Base-by-base conservation (phyloP, 345 rosid species). In the Rubroshorea leprosula region DNA sequence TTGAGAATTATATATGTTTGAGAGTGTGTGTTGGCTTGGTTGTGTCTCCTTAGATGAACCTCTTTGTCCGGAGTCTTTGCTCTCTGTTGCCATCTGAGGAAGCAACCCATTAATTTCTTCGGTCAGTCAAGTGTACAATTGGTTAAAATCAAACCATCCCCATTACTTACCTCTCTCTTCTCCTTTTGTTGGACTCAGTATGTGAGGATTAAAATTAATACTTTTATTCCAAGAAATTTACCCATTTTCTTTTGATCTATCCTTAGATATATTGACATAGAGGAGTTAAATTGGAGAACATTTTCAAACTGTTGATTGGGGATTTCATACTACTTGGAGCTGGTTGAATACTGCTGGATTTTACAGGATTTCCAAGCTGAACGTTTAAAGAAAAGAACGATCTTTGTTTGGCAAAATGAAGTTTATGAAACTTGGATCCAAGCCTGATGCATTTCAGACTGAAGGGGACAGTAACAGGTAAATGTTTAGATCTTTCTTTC, bases 401-500 rank as follows among this genome's bases (percentile, higher is more conserved):
- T 54, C 54, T 64, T 69, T 54, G 38, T 23, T 29, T 39, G 65
- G 27, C 58, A 65, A 73, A 23, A 87, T 87, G 95, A 87, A 87
- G 85, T 87, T 82, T 78, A 87, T 87, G 95, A 87, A 87, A 74
- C 91, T 87, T 72, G 95, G 95, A 46, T 87, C 91, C 58, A 87
- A 87, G 79, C 89, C 91, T n/a, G 91, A 87, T 64, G 77, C 81
- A 3, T 87, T 87, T 60, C 91, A 80, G 68, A 64, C 91, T 18
- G 69, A 78, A 43, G 87, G 80, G 49, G 87, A 74, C 61, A 75
- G 62, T 61, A 65, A 75, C 60, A 77, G 91, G 95, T 87, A 19
- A 76, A 73, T 65, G 43, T 17, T 23, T n/a, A 62, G 68, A 66
- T 72, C 75, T 49, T 47, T 0, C 11, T 35, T 35, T 35, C 41